Percentiles rank a stretch among this genome's conserved stretches.
phyloP scores from a whole-genome alignment of 2,329 filamentous ascomycete species.

The Elsinoe arachidis region DNA sequence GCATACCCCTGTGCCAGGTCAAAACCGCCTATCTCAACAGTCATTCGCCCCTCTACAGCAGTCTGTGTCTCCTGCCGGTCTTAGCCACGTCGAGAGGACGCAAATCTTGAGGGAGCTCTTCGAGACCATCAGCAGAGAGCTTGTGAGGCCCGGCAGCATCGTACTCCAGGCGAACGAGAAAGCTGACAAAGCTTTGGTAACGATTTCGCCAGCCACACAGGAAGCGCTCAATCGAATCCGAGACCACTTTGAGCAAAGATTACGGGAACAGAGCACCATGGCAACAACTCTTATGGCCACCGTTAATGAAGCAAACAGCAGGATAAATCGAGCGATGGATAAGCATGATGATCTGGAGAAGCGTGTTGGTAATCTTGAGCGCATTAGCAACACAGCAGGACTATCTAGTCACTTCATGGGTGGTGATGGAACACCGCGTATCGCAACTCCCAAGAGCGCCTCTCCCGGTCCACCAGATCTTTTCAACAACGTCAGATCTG shows the following conservation, averaged over 20 bases:
- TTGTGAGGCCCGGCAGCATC: no score
- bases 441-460: not conserved
- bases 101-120: no score
- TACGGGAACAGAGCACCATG: no score
- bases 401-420: not conserved
- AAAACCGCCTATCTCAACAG: no score
- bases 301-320: not conserved
- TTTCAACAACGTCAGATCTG: not conserved
- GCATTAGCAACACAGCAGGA: not conserved
- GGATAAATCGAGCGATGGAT: not conserved
- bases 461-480: not conserved
- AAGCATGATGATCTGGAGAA: constrained; percentile 6
- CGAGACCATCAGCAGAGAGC: no score
- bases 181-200: no score
- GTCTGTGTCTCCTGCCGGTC: no score
- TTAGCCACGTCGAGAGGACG: no score
- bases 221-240: not conserved
- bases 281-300: not conserved
- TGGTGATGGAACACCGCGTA: not conserved
- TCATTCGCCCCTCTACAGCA: no score
- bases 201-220: not conserved
- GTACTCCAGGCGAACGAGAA: no score
- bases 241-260: not conserved
- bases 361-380: not conserved
- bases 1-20: no score